Evolutionary conservation across 768 basidiomycete genomes (phyloP), one percentile per base, ranked within the genome.

Genomic region (Tricholoma flavovirens): DNA sequence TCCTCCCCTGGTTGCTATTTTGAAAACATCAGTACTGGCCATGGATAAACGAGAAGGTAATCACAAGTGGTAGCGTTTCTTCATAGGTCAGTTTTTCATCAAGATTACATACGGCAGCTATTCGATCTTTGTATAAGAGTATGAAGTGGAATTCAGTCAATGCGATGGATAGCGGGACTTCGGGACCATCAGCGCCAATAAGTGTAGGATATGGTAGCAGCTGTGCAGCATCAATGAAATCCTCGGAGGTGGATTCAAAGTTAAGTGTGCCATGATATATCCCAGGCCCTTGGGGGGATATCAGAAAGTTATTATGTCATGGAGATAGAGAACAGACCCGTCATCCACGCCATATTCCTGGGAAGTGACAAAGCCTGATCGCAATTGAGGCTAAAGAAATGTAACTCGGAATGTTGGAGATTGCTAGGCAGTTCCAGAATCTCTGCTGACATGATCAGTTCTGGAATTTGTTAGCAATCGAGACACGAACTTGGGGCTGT

Each of bases 121-220:
- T 77, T 43, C 87, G 78, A 64, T 95, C 88, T 40, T 75, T 76
- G 72, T 93, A 96, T 4, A 98, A 75, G 4, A 98, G 69, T 17
- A 99, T 72, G 65, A 94, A 92, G 67, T 99, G 97, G 66, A 90
- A 97, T 65, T 96, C 90, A 0, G 95, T 96, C 54, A 97, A 73
- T 9, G 85, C 79, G 65, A 96, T 83, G 3, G 93, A 90, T 4
- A 83, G 60, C 0, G 96, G 95, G 14, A 80, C 64, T 51, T 83
- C 77, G 5, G 72, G 66, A 5, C 60, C 24, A 14, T 70, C 70
- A 32, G 54, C 56, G 21, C 60, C 64, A 5, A 67, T 50, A 32
- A 75, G 59, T 29, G 73, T 51, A 15, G 90, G 90, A 64, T 92
- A 95, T 3, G 90, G 90, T 8, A 93, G 74, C 14, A 95, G 79